Conservation (phyloP, 2,329 filamentous ascomycete species). For the Colletotrichum higginsianum region DNA sequence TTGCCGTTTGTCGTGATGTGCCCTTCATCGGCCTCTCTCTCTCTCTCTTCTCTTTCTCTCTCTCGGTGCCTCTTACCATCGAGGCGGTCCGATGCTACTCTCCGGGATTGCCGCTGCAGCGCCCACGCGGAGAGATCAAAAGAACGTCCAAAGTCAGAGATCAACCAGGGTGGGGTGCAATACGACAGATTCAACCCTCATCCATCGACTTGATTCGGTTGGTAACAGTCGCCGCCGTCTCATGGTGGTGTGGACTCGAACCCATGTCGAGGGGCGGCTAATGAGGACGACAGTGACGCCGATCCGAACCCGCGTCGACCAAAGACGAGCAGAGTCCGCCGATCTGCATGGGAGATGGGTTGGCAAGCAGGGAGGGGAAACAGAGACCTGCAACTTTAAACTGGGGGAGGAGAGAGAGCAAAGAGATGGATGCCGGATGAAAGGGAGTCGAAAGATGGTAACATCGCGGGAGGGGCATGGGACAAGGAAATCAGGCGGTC, state of each 20-base stretch:
- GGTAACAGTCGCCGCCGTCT: neutral
- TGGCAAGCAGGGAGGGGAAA: slow-evolving; percentile 18
- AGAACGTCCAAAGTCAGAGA: slow-evolving; percentile 24
- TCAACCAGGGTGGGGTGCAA: neutral
- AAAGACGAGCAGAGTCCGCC: slow-evolving; percentile 27
- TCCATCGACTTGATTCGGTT: neutral
- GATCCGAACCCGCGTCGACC: slow-evolving; percentile 22
- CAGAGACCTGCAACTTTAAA: slow-evolving; percentile 32
- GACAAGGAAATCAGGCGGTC: too few relatives aligned
- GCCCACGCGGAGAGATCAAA: neutral
- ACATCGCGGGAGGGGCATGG: too few relatives aligned
- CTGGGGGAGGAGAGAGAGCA: neutral
- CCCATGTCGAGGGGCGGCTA: neutral
- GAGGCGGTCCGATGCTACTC: neutral
- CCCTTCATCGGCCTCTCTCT: too few relatives aligned
- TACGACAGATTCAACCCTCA: neutral
- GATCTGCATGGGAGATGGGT: slow-evolving; percentile 27
- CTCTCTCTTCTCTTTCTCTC: too few relatives aligned
- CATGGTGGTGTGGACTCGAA: neutral
- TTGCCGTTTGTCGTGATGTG: too few relatives aligned
- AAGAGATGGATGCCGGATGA: neutral
- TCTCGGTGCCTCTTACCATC: too few relatives aligned
- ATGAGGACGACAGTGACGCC: neutral
- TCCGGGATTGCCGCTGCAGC: neutral
- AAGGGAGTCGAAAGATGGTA: neutral